Conservation (phyloP, 345 rosid genomes). For the Bretschneidera sinensis region DNA sequence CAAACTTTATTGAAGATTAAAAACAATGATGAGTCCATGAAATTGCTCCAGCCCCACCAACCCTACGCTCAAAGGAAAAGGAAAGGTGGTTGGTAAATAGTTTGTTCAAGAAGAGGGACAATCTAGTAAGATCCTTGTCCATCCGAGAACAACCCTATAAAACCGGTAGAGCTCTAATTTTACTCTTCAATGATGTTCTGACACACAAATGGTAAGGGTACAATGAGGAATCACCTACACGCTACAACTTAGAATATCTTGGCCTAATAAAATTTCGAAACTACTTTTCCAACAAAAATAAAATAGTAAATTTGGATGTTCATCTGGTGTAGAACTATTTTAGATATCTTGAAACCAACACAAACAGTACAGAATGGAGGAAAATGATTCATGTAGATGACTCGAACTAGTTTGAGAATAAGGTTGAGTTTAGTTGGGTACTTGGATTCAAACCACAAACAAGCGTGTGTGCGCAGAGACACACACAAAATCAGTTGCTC, state of each 20-base stretch:
- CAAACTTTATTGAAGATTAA: conserved; percentile 43
- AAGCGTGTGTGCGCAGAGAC: too few species aligned
- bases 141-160: background rate
- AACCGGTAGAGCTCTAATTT: background rate
- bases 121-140: background rate
- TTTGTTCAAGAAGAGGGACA: background rate
- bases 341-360: too few species aligned
- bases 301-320: too few species aligned
- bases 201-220: background rate
- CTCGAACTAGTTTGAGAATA: too few species aligned
- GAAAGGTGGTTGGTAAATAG: background rate
- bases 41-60: background rate
- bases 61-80: background rate
- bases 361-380: too few species aligned
- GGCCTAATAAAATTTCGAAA: background rate
- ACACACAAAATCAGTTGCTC: background rate
- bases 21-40: background rate
- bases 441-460: too few species aligned
- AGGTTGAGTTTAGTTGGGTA: too few species aligned
- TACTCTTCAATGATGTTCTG: background rate
- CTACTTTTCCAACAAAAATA: too few species aligned
- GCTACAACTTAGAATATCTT: background rate
- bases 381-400: too few species aligned
- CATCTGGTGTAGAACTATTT: too few species aligned
- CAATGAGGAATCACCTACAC: background rate